Evolutionary conservation across 2,329 filamentous ascomycete genomes (phyloP), one percentile per base, ranked within the genome.

Genomic region (Verticillium nubilum): DNA sequence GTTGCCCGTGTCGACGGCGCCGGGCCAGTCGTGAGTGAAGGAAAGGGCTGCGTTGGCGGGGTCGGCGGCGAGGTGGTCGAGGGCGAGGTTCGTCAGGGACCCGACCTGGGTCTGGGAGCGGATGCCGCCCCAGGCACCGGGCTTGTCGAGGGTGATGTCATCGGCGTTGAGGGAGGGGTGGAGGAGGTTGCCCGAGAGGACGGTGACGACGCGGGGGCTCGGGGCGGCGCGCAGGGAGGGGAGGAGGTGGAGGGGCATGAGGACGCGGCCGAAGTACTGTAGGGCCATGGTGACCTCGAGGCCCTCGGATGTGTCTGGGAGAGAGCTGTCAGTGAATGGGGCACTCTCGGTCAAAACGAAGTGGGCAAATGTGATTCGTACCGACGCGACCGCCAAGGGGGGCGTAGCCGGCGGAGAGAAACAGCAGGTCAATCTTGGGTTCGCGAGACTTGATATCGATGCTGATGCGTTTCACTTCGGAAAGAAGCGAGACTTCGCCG

Each of bases 401-500:
- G 2, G 73, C 72, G 61, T 78, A 81, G 2, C 79, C 78, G 0
- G 76, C 65, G 1, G 72, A 74, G 0, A 80, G 66, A 62, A 80
- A 80, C 1, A 81, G 59, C 23, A 81, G 59, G 66, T 80, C 78
- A 60, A 80, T 35, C 5, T 56, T 60, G 0, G 68, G 61, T 62
- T 80, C 78, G 17, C 68, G 71, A 6, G 17, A 62, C 59, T 72
- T 73, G 67, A 80, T 75, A 4, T 63, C 26, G 2, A 72, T 66
- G 67, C 75, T 78, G 1, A 78, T 58, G 7, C 74, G 68, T 60
- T 71, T 72, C 7, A 68, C 67, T 5, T 81, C 78, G 0, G 73
- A 68, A 1, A 81, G 73, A 2, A 81, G 74, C n/a, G 78, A 71
- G 23, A 79, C 62, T 62, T 81, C 74, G 37, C 69, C 76, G 58